Base-by-base conservation (phyloP, 2,329 filamentous ascomycete species). In the Byssothecium circinans region DNA sequence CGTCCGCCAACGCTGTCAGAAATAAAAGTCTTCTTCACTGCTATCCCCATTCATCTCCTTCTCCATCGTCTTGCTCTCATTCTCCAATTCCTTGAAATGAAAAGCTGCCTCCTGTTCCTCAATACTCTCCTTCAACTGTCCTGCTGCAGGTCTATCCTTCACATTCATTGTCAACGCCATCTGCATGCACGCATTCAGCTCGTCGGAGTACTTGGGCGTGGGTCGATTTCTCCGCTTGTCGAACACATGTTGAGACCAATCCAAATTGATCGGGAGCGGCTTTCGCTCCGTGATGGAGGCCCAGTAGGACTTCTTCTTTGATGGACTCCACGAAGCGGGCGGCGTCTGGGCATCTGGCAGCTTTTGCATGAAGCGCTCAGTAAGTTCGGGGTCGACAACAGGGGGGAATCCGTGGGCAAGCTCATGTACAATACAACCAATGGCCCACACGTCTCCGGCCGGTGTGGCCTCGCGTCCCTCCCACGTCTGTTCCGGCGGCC, bases 361-460 rank as follows among this genome's bases (percentile, higher is more conserved):
- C 7, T 20, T 11, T 39, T 41, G 22, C 20, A 15, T 10, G n/a
- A 19, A 14, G 8, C 22, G 22, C 35, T 45, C 20, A 8, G 44
- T 49, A 10, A 47, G 10, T 2, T 22, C n/a, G 1, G 48, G 44
- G 20, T 49, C 27, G n/a, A 54, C 53, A 5, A 56, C 32, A 1
- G 61, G 57, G 8, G 45, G 30, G 19, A 58, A 58, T 10, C 37
- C 40, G 17, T 62, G 53, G 2, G 56, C 58, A 1, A 66, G 40
- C 17, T 52, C 52, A 40, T 65, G 58, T 3, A 69, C 54, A 6
- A 65, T 48, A 7, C 57, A 43, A 8, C 61, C 64, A 2, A 58
- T 33, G 2, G 53, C 50, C 65, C 65, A 69, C 3, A 67, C 50
- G 45, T 68, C 62, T 10, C 52, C 53, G 3, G 49, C 52, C 3